phyloP scores from a whole-genome alignment of 352 stramenopile species.

The Blastocystis sp. region DNA sequence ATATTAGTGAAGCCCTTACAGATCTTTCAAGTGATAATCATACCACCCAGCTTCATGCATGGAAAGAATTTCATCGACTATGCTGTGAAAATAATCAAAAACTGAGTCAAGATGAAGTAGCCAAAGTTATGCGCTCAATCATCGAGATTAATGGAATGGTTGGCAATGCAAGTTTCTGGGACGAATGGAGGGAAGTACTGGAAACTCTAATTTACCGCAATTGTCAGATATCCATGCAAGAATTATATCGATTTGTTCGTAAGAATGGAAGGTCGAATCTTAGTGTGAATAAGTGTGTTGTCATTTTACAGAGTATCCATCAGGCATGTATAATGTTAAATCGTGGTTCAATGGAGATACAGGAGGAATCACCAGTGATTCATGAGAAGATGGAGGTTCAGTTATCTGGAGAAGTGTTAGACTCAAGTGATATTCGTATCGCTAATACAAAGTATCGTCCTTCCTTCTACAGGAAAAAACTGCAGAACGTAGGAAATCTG shows the following conservation, averaged over 20 bases:
- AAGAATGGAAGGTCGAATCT: constrained; percentile 23
- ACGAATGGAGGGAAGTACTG: neutral
- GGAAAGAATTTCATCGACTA: neutral
- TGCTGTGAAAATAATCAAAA: neutral
- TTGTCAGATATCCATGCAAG: neutral
- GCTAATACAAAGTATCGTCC: constrained; percentile 17
- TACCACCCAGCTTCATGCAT: neutral
- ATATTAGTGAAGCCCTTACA: neutral
- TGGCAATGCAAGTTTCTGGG: neutral
- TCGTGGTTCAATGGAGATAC: neutral
- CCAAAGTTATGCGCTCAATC: neutral
- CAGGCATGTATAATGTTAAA: neutral
- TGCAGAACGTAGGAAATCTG: neutral
- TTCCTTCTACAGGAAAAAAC: constrained; percentile 36
- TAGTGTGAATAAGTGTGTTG: neutral
- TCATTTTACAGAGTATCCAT: neutral
- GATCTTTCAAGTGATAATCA: neutral
- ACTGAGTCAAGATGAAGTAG: neutral
- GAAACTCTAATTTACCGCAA: neutral
- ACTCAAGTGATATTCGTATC: neutral
- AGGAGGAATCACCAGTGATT: neutral
- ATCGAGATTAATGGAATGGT: constrained; percentile 12
- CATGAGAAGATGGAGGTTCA: neutral
- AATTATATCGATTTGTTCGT: neutral
- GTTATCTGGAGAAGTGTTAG: neutral